Evolutionary conservation across 768 basidiomycete species (phyloP).

Genomic region (Xerocomus spinulosus): DNA sequence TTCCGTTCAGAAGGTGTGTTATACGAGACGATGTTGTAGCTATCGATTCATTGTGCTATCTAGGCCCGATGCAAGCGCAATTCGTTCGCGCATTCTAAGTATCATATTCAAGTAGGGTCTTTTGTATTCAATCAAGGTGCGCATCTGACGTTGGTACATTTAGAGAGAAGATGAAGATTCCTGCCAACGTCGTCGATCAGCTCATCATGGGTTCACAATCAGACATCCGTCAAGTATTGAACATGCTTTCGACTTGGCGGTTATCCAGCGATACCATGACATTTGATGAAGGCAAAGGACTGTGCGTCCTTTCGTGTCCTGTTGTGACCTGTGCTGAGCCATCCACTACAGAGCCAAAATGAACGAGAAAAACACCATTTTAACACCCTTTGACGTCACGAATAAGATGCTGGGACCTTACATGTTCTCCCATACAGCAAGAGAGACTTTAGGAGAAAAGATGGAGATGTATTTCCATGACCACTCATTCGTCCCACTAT

Average conservation of each 20-base stretch:
- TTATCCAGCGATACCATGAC: constrained; percentile 76
- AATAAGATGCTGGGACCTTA: constrained; percentile 88
- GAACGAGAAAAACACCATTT: constrained; percentile 89
- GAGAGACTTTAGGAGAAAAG: constrained; percentile 83
- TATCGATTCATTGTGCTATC: neutral
- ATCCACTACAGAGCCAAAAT: constrained; percentile 57
- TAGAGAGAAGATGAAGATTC: constrained; percentile 93
- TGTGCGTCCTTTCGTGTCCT: constrained; percentile 49
- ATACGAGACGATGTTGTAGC: neutral
- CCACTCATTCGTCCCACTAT: constrained; percentile 88
- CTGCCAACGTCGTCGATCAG: constrained; percentile 87
- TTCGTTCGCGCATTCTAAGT: constrained; percentile 84
- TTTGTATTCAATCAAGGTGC: neutral
- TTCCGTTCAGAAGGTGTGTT: constrained; percentile 74
- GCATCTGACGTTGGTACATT: neutral
- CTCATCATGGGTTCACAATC: constrained; percentile 86
- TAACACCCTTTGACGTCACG: constrained; percentile 92
- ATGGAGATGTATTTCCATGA: constrained; percentile 98
- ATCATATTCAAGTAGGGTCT: constrained; percentile 83
- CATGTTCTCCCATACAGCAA: constrained; percentile 75
- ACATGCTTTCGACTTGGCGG: constrained; percentile 98
- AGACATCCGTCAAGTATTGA: constrained; percentile 94
- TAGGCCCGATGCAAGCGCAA: constrained; percentile 71
- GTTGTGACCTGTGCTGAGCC: constrained; percentile 1
- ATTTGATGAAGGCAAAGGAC: constrained; percentile 86